Conservation (phyloP, 169 alveolate species). For the Plasmodium knowlesi region DNA sequence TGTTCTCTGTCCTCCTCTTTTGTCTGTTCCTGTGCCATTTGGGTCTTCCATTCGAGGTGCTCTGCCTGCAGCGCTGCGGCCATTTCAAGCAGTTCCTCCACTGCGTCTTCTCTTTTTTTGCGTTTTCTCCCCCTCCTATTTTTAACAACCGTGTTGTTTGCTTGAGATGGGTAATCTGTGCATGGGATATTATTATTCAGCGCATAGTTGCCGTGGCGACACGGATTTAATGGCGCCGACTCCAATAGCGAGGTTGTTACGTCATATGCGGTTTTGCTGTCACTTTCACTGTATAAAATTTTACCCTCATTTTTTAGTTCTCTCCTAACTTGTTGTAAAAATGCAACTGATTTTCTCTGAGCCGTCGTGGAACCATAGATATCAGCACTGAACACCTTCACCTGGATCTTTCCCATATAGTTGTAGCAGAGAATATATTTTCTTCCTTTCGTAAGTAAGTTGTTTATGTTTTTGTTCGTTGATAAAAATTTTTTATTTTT, state of each 20-base stretch:
- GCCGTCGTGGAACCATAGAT: constrained; percentile 47
- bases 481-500: constrained; percentile 35
- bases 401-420: constrained; percentile 53
- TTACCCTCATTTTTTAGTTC: constrained; percentile 51
- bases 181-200: neutral
- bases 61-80: neutral
- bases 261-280: constrained; percentile 37
- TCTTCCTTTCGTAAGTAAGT: constrained; percentile 43
- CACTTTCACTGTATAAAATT: constrained; percentile 45
- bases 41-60: neutral
- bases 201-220: neutral
- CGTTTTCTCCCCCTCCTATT: constrained; percentile 3
- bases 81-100: neutral
- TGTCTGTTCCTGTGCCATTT: neutral
- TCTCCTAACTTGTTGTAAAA: constrained; percentile 50
- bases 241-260: constrained; percentile 29
- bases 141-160: neutral
- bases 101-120: constrained; percentile 5
- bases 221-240: constrained; percentile 5
- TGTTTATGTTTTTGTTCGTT: constrained; percentile 26
- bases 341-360: constrained; percentile 42
- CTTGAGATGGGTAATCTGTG: too few species aligned
- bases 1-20: neutral
- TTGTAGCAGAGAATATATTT: constrained; percentile 49
- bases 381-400: constrained; percentile 56